Base-by-base conservation (phyloP, 495 filamentous ascomycete genomes). In the Lindgomyces ingoldianus region DNA sequence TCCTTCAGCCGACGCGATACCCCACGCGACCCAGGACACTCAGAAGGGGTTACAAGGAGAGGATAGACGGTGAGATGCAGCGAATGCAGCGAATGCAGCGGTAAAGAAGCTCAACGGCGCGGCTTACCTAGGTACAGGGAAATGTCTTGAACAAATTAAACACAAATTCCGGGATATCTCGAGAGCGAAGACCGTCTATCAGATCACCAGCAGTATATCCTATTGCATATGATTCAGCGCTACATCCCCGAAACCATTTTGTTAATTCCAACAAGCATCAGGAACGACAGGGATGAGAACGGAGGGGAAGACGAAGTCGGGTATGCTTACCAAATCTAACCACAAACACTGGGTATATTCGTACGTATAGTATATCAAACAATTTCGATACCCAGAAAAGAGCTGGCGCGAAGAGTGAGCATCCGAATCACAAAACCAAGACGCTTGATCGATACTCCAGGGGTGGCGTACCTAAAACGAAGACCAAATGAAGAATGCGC, bases 281-380 rank as follows among this genome's bases (percentile, higher is more conserved):
- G 24, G 49, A 30, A 33, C 3, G 12, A 26, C 24, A 1, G 49
- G 14, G 19, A n/a, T 12, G 27, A 26, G 3, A 6, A n/a, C 4
- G 21, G 4, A 19, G 14, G 18, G 8, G 21, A 4, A 19, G 44
- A 18, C 14, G 4, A 53, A 16, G 25, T 6, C 16, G 49, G 29
- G 50, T n/a, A 8, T 1, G 46, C 54, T 14, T 47, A 46, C 54
- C 54, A 29, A 47, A 10, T 4, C 29, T 16, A 25, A 27, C 39
- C 42, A 4, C 18, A 33, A 45, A 57, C 41, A 21, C 29, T 33
- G 14, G 33, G 33, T 39, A 24, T 47, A 12, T 21, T 70, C 49
- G 62, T 66, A 70, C 52, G 33, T 39, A 24, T 58, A 66, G n/a
- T 56, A 24, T 58, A 66, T 66, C 51, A 46, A 66, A 65, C 57